Conservation (phyloP, 176 grass and related monocot species). For the Avena eriantha region DNA sequence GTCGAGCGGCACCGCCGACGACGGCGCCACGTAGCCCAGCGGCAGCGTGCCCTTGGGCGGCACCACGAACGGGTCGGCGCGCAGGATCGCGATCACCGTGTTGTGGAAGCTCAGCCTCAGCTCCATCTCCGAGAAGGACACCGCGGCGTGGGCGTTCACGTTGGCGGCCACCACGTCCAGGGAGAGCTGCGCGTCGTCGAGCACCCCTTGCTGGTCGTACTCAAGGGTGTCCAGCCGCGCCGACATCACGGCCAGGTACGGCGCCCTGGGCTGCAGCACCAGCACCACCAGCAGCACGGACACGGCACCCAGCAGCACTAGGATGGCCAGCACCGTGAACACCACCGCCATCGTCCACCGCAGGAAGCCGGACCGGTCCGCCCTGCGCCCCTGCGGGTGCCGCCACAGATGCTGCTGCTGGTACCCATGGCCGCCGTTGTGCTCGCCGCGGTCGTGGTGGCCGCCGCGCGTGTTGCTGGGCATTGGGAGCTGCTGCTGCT, state of each 20-base stretch:
- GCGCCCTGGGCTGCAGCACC: conserved; percentile 48
- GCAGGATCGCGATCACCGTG: conserved; percentile 52
- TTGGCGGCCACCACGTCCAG: conserved; percentile 55
- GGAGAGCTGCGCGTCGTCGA: conserved; percentile 51
- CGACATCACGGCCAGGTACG: conserved; percentile 52
- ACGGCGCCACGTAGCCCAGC: conserved; percentile 62
- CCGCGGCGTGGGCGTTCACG: conserved; percentile 50
- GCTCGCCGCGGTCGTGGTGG: background rate
- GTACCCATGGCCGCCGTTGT: background rate
- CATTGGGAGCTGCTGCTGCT: conserved; percentile 8
- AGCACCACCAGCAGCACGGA: conserved; percentile 52
- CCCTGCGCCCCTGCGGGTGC: background rate
- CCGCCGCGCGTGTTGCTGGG: background rate
- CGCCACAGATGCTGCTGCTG: background rate
- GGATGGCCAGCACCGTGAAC: conserved; percentile 56
- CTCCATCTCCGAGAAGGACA: conserved; percentile 51
- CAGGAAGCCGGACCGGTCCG: conserved; percentile 13
- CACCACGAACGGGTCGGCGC: conserved; percentile 51
- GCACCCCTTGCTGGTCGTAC: conserved; percentile 60
- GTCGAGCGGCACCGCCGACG: conserved; percentile 51
- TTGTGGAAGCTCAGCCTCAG: conserved; percentile 57
- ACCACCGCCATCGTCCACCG: conserved; percentile 53
- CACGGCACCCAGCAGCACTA: conserved; percentile 47
- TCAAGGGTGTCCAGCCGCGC: conserved; percentile 51
- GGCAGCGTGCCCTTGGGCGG: conserved; percentile 39